Evolutionary conservation across 768 basidiomycete species (phyloP).

Genomic region (Suillus subluteus): DNA sequence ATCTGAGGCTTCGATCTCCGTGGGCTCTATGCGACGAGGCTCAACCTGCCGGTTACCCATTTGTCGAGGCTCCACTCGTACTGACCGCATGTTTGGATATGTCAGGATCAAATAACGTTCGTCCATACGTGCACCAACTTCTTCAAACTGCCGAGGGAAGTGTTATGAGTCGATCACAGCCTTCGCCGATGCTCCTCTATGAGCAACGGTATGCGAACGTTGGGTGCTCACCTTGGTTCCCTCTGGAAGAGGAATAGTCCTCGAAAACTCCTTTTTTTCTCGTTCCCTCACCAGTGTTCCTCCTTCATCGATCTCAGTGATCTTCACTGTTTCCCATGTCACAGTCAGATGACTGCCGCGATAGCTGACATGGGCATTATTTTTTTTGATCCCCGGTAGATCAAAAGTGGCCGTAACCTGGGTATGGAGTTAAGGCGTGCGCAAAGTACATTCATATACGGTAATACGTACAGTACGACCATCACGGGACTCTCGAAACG

Average conservation of each 20-base stretch:
- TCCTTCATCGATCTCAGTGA: conserved; percentile 64
- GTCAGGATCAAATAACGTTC: conserved; percentile 61
- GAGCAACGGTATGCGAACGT: not conserved
- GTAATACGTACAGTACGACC: conserved; percentile 51
- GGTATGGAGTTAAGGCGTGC: conserved; percentile 27
- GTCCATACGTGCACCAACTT: conserved; percentile 70
- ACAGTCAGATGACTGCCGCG: conserved; percentile 63
- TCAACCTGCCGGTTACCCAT: conserved; percentile 28
- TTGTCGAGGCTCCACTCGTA: conserved; percentile 37
- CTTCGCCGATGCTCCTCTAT: not conserved
- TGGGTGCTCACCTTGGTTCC: conserved; percentile 61
- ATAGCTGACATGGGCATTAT: conserved; percentile 77
- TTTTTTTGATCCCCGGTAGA: conserved; percentile 67
- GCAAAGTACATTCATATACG: conserved; percentile 18
- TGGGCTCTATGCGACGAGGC: conserved; percentile 36
- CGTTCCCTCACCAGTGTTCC: conserved; percentile 65
- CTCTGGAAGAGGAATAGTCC: conserved; percentile 73
- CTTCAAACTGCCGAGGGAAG: conserved; percentile 58
- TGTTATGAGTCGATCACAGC: conserved; percentile 11
- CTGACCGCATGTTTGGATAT: conserved; percentile 55
- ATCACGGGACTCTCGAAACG: conserved; percentile 71
- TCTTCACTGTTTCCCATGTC: conserved; percentile 65
- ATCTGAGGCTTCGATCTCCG: conserved; percentile 34
- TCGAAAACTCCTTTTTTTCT: conserved; percentile 62
- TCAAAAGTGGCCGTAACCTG: conserved; percentile 73